Base-by-base conservation (phyloP, 805 yeast genomes). In the Ogataea wickerhamii region DNA sequence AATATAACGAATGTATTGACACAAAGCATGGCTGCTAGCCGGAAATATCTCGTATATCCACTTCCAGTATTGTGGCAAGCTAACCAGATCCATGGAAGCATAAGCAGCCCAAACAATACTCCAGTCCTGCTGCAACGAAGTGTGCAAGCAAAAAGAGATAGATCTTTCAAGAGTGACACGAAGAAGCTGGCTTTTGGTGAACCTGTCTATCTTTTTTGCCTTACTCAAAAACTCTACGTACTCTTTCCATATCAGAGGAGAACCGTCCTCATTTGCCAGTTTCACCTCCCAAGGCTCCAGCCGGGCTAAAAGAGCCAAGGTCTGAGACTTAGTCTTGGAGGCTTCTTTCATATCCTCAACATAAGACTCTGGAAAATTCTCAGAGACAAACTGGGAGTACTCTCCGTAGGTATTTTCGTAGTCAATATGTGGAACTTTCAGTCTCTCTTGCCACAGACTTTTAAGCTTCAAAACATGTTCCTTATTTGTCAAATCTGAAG, bases 331-430 rank as follows among this genome's bases (percentile, higher is more conserved):
- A 0, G 63, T 36, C 19, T 52, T 55, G 30, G 61, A 61, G 1
- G 73, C 74, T 0, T 36, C n/a, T 5, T 47, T 37, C 70, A 77
- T 66, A 17, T 56, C 53, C 0, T 36, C 26, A 1, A 59, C 61
- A 42, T 74, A 74, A 3, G 58, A 32, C 1, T 47, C 48, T 0
- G 54, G 36, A 17, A 46, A 54, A 31, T 60, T 28, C 2, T 38
- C 25, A 0, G 76, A 57, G 2, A 74, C 58, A 37, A 73, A 70
- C 1, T 53, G 18, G 1, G 79, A 74, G 30, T 60, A 66, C 1
- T 55, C 54, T 7, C 60, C 51, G 46, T 61, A 68, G 0, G 77
- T 66, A 0, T 63, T 61, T 3, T 69, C 71, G 6, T 74, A 38
- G 3, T 55, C 47, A 1, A 48, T 39, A 51, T 73, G 78, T 0